These are phyloP conservation scores for Rhododendron ovatum DNA, from an alignment of 148 eudicot genomes.

Conservation along the genomic window DNA sequence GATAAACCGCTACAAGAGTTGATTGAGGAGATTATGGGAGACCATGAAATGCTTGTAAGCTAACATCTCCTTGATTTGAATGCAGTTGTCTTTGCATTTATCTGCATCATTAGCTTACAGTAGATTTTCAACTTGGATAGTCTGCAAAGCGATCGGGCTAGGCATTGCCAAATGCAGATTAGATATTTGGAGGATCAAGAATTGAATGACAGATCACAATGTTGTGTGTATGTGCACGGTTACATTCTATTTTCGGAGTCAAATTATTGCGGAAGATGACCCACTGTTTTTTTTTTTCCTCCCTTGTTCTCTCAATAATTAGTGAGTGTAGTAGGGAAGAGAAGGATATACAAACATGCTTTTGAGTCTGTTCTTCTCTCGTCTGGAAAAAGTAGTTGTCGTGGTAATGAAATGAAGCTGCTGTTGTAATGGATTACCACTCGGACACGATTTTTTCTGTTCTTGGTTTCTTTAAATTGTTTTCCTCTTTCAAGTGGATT, in stretches of 20 bases:
- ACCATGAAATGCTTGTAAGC: conserved; percentile 82
- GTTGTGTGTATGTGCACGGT: neutral
- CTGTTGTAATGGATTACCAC: too few relatives aligned
- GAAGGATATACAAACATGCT: neutral
- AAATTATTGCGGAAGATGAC: neutral
- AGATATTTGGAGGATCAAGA: neutral
- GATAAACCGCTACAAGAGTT: conserved; percentile 53
- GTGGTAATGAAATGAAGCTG: too few relatives aligned
- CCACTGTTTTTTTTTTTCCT: neutral
- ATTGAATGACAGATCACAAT: neutral
- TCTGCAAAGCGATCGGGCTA: conserved; percentile 11
- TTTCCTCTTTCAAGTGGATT: too few relatives aligned
- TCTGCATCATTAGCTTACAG: neutral
- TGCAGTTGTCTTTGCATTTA: neutral
- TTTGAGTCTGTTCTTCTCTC: neutral
- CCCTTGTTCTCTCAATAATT: neutral
- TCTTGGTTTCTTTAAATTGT: too few relatives aligned
- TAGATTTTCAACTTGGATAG: neutral
- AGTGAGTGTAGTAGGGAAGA: neutral
- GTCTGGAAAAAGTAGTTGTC: too few relatives aligned
- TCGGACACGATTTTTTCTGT: too few relatives aligned
- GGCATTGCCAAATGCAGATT: neutral
- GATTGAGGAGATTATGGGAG: conserved; percentile 88
- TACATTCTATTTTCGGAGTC: neutral
- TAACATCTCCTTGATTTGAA: neutral